phyloP scores from a whole-genome alignment of 2,329 filamentous ascomycete species.

The Fusarium sp. region DNA sequence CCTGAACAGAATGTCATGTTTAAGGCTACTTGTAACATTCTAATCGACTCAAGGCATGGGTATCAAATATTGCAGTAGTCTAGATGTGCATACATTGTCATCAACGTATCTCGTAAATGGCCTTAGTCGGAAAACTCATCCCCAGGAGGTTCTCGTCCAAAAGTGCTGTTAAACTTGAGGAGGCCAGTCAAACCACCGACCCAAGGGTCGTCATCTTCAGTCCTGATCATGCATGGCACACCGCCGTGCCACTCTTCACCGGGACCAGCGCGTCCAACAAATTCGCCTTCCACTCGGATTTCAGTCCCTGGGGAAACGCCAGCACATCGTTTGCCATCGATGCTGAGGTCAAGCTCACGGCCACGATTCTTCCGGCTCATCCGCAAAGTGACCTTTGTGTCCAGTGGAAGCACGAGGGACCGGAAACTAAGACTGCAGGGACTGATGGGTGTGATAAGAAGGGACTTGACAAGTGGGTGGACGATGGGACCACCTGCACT shows the following conservation, averaged over 20 bases:
- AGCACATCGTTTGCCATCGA: constrained; percentile 77
- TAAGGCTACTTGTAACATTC: background rate
- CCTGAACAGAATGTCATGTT: background rate
- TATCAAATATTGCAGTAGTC: constrained; percentile 30
- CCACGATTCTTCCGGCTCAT: constrained; percentile 84
- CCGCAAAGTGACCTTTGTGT: constrained; percentile 83
- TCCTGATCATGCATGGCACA: constrained; percentile 89
- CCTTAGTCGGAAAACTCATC: constrained; percentile 47
- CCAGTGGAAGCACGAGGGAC: constrained; percentile 87
- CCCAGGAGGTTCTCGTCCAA: constrained; percentile 66
- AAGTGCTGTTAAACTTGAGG: constrained; percentile 97
- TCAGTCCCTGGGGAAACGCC: constrained; percentile 82
- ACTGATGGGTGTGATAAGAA: constrained; percentile 94
- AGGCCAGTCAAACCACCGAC: constrained; percentile 93
- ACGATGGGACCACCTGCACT: constrained; percentile 93
- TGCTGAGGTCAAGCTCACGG: constrained; percentile 80
- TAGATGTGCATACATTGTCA: constrained; percentile 6
- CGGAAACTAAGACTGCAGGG: constrained; percentile 92
- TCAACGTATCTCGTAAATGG: background rate
- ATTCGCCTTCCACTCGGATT: constrained; percentile 88
- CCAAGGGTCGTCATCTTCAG: constrained; percentile 88
- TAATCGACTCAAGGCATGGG: constrained; percentile 11
- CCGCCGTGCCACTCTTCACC: constrained; percentile 74
- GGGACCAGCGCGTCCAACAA: constrained; percentile 64
- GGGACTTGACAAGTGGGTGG: constrained; percentile 87